Conservation (phyloP, 345 rosid species). For the Anacardium occidentale region DNA sequence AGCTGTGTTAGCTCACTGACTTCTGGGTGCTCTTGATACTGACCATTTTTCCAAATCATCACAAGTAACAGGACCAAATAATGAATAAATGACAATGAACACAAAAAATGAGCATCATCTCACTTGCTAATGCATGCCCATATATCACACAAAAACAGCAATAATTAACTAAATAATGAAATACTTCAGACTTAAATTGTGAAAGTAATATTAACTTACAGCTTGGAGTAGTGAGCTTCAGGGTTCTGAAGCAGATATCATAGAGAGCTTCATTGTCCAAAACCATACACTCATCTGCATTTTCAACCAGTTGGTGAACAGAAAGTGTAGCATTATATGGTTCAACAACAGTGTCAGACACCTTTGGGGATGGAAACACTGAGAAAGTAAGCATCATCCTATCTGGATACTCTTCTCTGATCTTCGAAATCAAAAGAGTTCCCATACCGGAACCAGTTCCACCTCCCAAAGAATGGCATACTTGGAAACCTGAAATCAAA, state of each 20-base stretch:
- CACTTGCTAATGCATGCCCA: too few relatives aligned
- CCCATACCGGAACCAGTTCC: constrained; percentile 1
- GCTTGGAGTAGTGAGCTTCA: neutral
- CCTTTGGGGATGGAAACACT: neutral
- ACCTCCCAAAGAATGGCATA: neutral
- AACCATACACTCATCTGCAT: neutral
- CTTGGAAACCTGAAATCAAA: neutral
- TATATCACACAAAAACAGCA: too few relatives aligned
- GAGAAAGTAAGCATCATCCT: neutral
- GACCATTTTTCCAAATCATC: too few relatives aligned
- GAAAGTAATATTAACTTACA: neutral
- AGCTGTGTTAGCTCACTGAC: too few relatives aligned
- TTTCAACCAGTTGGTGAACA: neutral
- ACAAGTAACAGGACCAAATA: too few relatives aligned
- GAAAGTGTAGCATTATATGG: neutral
- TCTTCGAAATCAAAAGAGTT: neutral
- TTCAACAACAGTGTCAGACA: neutral
- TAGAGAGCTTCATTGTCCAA: neutral
- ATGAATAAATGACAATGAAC: too few relatives aligned
- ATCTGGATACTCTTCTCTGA: neutral
- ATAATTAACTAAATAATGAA: too few relatives aligned
- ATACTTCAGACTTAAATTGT: too few relatives aligned
- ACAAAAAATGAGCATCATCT: too few relatives aligned
- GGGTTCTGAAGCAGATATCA: neutral
- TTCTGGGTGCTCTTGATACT: too few relatives aligned